phyloP scores from a whole-genome alignment of 148 eudicot species.

The Mesembryanthemum crystallinum region DNA sequence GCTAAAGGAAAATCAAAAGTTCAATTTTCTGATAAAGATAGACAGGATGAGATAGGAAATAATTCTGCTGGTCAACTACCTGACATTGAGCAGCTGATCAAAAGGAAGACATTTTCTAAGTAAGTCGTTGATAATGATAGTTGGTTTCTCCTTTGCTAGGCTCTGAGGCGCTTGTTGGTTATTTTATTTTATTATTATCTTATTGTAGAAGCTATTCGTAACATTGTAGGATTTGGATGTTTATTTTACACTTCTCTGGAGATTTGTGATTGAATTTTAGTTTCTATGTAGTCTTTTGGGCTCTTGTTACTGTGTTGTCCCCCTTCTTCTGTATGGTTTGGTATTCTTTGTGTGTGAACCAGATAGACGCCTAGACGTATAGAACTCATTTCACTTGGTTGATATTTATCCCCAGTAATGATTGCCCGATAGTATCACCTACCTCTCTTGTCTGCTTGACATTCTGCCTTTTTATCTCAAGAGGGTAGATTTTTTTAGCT shows the following conservation, averaged over 20 bases:
- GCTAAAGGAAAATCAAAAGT: constrained; percentile 31
- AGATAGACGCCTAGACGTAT: background rate
- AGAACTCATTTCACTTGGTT: constrained; percentile 1
- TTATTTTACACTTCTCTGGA: background rate
- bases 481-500: constrained; percentile 8
- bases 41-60: constrained; percentile 23
- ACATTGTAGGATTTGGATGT: background rate
- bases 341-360: background rate
- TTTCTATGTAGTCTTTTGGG: background rate
- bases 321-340: background rate
- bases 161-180: background rate
- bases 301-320: background rate
- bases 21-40: constrained; percentile 27
- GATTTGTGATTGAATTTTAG: background rate
- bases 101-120: constrained; percentile 73
- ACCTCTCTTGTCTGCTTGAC: constrained; percentile 4
- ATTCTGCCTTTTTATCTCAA: constrained; percentile 6
- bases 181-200: background rate
- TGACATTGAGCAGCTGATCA: constrained; percentile 71
- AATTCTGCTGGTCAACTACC: constrained; percentile 37
- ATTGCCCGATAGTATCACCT: background rate
- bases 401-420: background rate
- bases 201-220: background rate
- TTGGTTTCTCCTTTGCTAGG: background rate
- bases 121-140: constrained; percentile 18